Evolutionary conservation across 2,329 filamentous ascomycete genomes (phyloP), one percentile per base, ranked within the genome.

Genomic region (Epicoccum nigrum): DNA sequence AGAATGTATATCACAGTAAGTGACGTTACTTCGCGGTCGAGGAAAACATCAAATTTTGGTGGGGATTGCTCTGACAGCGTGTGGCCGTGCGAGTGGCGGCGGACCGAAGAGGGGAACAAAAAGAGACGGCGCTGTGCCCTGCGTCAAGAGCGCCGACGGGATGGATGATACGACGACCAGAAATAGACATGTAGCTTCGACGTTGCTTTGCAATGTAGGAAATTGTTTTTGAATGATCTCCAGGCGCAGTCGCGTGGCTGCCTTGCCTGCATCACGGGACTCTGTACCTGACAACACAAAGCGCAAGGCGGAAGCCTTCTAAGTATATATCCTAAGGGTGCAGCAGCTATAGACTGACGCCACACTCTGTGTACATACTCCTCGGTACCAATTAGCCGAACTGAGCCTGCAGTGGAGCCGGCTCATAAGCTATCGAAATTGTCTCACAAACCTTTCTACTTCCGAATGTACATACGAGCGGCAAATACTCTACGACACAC

Each of bases 21-120:
- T 59, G 56, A 55, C 56, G 54, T 46, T 51, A 45, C 37, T 42
- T 44, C 44, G 23, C 23, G 27, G 21, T 42, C 30, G 42, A 33
- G 19, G 43, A 43, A 30, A 32, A 37, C 20, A 52, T 23, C 33
- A 19, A 13, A 33, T 23, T 30, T 17, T n/a, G 33, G 38, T 52
- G 32, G 37, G 34, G 38, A 45, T 7, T 38, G 37, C 28, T 21
- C 16, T 30, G 46, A 19, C 31, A 35, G 42, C 35, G 31, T 38
- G 39, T 48, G 50, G 49, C 49, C 49, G 49, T 51, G 49, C 43
- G 31, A 15, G 32, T 33, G 49, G 49, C 33, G 39, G 35, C 33
- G 44, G 32, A 46, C 33, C 39, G 33, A 40, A 40, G 38, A 47
- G 32, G 32, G 42, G 32, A 44, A 39, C 38, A 13, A 33, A 47